Evolutionary conservation across 169 alveolate genomes (phyloP), one percentile per base, ranked within the genome.

Genomic region (Prorocentrum cordatum): DNA sequence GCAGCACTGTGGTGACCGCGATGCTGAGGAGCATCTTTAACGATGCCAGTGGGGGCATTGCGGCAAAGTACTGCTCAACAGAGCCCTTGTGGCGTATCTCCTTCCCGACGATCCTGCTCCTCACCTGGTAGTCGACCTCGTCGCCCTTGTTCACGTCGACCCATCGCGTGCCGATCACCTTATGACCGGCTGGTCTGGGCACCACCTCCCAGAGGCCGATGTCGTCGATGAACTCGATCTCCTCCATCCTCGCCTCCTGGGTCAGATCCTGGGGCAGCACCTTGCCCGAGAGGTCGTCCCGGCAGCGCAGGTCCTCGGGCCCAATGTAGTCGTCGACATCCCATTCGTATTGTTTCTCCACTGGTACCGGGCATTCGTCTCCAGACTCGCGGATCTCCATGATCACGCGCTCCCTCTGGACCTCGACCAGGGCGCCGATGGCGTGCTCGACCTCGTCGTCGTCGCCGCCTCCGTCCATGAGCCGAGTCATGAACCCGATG

Each of bases 81-180:
- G n/a, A n/a, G n/a, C n/a, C n/a, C n/a, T n/a, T n/a, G n/a, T n/a
- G n/a, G n/a, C n/a, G n/a, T n/a, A n/a, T n/a, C n/a, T n/a, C n/a
- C n/a, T n/a, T n/a, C n/a, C n/a, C n/a, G 16, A 42, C 54, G 16
- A 42, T 9, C 9, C 54, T 9, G 24, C 64, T 27, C 26, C 64
- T 38, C 7, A 39, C n/a, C 27, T 39, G 26, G 1, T 33, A 42
- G 27, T n/a, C 1, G 0, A 26, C 42, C 82, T 70, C 82, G 31
- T 70, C 82, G 22, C n/a, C 3, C 42, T 70, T 70, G 82, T 70
- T 70, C 29, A 70, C 58, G 31, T 70, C 82, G 0, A 70, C 82
- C 82, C 82, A 70, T 3, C 75, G 45, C 1, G 75, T 33, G 39
- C 29, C 16, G 50, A 64, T 64, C 16, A 64, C 75, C 47, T 33